Conservation (phyloP, 164 flowering plant species). For the Annona squamosa region DNA sequence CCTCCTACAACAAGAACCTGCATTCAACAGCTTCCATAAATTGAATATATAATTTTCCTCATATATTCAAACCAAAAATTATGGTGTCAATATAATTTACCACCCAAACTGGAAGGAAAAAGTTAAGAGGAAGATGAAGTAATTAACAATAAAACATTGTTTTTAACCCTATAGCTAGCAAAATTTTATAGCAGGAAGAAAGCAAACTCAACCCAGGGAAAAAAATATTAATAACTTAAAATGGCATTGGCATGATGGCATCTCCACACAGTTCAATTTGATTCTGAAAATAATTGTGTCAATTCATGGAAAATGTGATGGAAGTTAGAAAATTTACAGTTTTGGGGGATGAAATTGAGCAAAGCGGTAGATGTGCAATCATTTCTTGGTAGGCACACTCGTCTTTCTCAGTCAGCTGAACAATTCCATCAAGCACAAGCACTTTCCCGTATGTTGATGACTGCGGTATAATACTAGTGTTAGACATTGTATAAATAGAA, state of each 20-base stretch:
- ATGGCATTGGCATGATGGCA: background rate
- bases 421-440: conserved; percentile 96
- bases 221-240: too few species aligned
- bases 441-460: conserved; percentile 82
- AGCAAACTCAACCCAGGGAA: background rate
- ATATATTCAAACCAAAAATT: background rate
- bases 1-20: conserved; percentile 99
- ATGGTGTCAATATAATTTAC: background rate
- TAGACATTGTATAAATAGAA: background rate
- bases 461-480: conserved; percentile 35
- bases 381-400: conserved; percentile 99
- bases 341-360: conserved; percentile 86
- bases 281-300: background rate
- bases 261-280: background rate
- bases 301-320: background rate
- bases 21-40: conserved; percentile 16
- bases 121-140: background rate
- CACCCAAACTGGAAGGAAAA: background rate
- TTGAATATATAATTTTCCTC: background rate
- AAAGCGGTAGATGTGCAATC: conserved; percentile 95
- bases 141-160: too few species aligned
- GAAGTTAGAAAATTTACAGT: conserved; percentile 34
- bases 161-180: too few species aligned
- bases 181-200: background rate
- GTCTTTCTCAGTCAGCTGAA: conserved; percentile 95